These are phyloP conservation scores for Nymphaea colorata DNA, from an alignment of 164 flowering plant genomes.

Conservation along the genomic window DNA sequence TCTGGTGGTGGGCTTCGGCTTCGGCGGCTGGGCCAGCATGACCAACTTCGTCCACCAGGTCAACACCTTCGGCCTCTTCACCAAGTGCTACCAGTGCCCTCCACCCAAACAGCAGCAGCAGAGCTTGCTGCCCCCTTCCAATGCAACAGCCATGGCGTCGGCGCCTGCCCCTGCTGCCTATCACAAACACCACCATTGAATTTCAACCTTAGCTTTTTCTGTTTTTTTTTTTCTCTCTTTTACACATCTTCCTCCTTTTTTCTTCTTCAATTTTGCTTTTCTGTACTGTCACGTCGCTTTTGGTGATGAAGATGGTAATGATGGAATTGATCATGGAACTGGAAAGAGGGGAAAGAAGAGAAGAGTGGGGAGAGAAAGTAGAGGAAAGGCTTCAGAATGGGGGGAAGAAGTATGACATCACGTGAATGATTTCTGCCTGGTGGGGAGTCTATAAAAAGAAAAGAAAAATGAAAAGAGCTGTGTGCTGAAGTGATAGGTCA, in stretches of 20 bases:
- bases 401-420: neutral
- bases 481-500: too few relatives aligned
- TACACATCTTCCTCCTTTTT: too few relatives aligned
- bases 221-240: too few relatives aligned
- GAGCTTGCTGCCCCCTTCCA: conserved; percentile 7
- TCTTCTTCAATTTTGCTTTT: neutral
- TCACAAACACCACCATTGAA: neutral
- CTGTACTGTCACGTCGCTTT: neutral
- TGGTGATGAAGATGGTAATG: neutral
- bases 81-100: conserved; percentile 91
- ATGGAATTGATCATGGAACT: neutral
- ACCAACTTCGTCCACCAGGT: conserved; percentile 70
- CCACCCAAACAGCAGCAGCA: conserved; percentile 14
- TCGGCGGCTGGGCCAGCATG: conserved; percentile 95
- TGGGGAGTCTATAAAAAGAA: neutral
- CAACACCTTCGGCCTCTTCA: conserved; percentile 86
- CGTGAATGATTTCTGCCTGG: neutral
- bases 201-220: neutral
- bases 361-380: neutral
- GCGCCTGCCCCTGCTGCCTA: conserved; percentile 20
- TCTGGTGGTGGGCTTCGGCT: conserved; percentile 80
- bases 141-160: conserved; percentile 8
- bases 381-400: neutral
- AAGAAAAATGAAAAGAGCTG: neutral
- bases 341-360: neutral